A percentile compares a stretch with the other conserved stretches of the same genome.
phyloP scores from a whole-genome alignment of 345 rosid genomes.

The Cardamine resedifolia region DNA sequence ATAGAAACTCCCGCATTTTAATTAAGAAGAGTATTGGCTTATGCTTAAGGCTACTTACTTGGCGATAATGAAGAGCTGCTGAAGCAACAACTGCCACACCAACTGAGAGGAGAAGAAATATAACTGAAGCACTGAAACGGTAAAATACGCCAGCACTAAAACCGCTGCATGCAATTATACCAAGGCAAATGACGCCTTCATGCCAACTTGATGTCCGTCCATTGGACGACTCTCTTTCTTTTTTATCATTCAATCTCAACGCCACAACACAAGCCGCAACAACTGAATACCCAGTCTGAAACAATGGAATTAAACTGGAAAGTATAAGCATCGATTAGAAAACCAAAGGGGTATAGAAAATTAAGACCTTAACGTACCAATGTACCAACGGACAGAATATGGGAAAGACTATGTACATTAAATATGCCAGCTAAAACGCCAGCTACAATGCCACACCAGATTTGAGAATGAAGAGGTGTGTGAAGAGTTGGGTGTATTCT shows the following conservation, averaged over 20 bases:
- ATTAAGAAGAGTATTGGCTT: constrained; percentile 16
- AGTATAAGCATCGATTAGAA: constrained; percentile 11
- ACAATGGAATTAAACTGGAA: constrained; percentile 13
- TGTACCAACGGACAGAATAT: constrained; percentile 94
- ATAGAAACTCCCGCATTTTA: not conserved
- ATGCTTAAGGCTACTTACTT: constrained; percentile 50
- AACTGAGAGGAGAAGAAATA: constrained; percentile 49
- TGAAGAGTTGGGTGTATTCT: constrained; percentile 74
- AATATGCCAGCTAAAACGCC: constrained; percentile 72
- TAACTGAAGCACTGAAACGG: constrained; percentile 56
- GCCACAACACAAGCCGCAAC: constrained; percentile 90
- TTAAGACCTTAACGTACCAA: constrained; percentile 56
- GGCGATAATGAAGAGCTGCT: constrained; percentile 62
- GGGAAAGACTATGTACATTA: constrained; percentile 77
- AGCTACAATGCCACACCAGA: constrained; percentile 94
- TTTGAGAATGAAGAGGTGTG: constrained; percentile 89
- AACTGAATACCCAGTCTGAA: constrained; percentile 97
- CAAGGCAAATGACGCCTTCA: constrained; percentile 78
- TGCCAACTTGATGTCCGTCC: constrained; percentile 60
- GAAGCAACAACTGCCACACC: constrained; percentile 56
- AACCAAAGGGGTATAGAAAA: constrained; percentile 1
- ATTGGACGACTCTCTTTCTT: constrained; percentile 45
- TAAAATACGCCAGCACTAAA: constrained; percentile 65
- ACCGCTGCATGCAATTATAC: constrained; percentile 71
- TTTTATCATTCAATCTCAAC: constrained; percentile 75